A percentile compares a stretch with the other conserved stretches of the same genome.
Evolutionary conservation across 2,329 filamentous ascomycete genomes (phyloP).

Genomic region (Metarhizium robertsii): DNA sequence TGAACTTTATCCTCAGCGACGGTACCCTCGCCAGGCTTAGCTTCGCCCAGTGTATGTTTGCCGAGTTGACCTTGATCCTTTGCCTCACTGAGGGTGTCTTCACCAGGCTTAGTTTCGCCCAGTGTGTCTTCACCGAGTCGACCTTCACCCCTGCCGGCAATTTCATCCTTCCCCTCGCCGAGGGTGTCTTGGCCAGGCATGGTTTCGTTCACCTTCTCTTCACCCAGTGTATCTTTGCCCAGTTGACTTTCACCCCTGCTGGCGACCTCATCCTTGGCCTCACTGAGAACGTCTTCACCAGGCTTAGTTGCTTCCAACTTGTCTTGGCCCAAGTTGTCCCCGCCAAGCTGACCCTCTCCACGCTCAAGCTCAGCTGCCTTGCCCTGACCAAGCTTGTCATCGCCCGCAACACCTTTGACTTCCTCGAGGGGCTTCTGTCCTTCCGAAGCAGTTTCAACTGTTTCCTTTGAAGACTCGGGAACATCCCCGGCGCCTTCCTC

Average conservation of each 20-base stretch:
- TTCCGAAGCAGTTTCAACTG: neutral
- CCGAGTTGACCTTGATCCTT: too few relatives aligned
- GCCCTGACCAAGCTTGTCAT: neutral
- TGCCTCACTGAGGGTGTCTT: too few relatives aligned
- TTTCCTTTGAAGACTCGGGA: neutral
- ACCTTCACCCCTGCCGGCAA: too few relatives aligned
- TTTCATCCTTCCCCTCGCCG: too few relatives aligned
- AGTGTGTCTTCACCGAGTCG: neutral
- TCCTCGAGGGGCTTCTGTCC: neutral
- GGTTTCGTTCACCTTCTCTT: too few relatives aligned
- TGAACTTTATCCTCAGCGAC: neutral
- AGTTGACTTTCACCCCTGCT: too few relatives aligned
- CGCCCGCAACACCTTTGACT: neutral
- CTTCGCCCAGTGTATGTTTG: too few relatives aligned
- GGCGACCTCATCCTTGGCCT: too few relatives aligned
- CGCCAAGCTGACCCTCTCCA: neutral
- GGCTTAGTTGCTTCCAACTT: neutral
- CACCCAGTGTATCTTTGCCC: too few relatives aligned
- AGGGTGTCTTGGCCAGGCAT: too few relatives aligned
- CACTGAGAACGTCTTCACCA: too few relatives aligned
- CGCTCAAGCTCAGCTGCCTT: neutral
- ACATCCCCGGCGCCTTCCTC: constrained; percentile 1
- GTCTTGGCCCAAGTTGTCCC: neutral
- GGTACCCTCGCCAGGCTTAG: too few relatives aligned
- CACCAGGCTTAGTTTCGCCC: neutral